Evolutionary conservation across 805 yeast genomes (phyloP), one percentile per base, ranked within the genome.

Genomic region (Starmerella geochares): DNA sequence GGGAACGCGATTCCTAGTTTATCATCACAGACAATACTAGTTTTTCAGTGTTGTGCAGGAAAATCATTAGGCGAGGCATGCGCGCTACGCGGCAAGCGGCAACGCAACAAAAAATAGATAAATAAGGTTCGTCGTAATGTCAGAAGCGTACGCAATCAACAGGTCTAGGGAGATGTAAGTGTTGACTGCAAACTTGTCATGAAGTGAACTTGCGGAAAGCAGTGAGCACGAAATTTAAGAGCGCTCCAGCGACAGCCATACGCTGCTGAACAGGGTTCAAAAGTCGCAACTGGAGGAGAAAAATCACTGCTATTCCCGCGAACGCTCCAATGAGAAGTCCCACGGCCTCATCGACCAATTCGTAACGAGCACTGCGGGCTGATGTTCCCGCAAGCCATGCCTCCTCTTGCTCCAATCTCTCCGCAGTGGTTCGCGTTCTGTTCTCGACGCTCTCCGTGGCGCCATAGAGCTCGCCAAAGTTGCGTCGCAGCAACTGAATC

Each of bases 311-410:
- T 16, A 40, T 40, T 5, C 44, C 44, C 4, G 44, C 32, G 16
- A 40, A 40, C 16, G 44, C 44, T 9, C 44, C 44, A 27, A 40
- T 27, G 9, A 40, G 33, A 23, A 40, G 44, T 19, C 44, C 44
- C 1, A 40, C 3, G 8, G 44, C 44, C 33, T 40, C 44, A 19
- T 40, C 44, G 33, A 40, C 44, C 10, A 40, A 23, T 23, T 40
- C 44, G 11, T 16, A 16, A 2, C 44, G 32, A 6, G 44, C 44
- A 11, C 17, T 40, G 4, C 33, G 44, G 5, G 44, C 44, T 14
- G 33, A 17, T n/a, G 44, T 25, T 8, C 44, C 44, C 23, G 44
- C 24, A 7, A 40, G 33, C 44, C 44, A 40, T 13, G 44, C 44
- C 33, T 40, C 44, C 23, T 40, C 44, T 19, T 40, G 33, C 16